Base-by-base conservation (phyloP, 2,329 filamentous ascomycete genomes). In the Epicoccum sorghinum region DNA sequence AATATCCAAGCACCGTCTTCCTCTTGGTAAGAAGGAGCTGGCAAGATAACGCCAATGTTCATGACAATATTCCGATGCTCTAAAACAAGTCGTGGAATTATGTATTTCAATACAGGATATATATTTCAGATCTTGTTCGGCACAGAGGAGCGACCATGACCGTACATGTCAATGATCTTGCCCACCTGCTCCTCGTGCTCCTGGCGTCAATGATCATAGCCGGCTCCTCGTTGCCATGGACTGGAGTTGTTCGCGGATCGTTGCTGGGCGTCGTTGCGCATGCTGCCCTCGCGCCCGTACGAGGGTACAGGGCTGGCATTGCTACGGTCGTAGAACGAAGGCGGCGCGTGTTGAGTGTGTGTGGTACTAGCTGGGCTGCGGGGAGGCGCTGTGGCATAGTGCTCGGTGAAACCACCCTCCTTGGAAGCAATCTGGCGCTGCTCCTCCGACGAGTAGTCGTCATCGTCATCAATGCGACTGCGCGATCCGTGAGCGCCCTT, bases 391-490 rank as follows among this genome's bases (percentile, higher is more conserved):
- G 73, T 57, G 60, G 67, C 70, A 57, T 73, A 75, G 59, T 73
- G 73, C 73, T 69, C 76, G 60, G 80, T 79, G 66, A 72, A 71
- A 22, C 55, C 62, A 30, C 62, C 70, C 52, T 75, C 70, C 57
- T 75, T 73, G 37, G 61, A 58, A 23, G 68, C 67, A 43, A 72
- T 30, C 33, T 71, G 65, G 32, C 66, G 67, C 10, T 64, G 58
- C 40, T 66, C 63, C 25, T 75, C 70, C 33, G 80, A 82, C 4
- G 85, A 86, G 73, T 86, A 85, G 40, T 87, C 85, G 40, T 85
- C 85, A 53, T 92, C 89, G 53, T 91, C 89, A 54, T 92, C 87
- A 48, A 90, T 83, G 60, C 87, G 86, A 25, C 86, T 79, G 29
- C 79, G 79, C 7, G 65, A 67, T 23, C 47, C 47, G 57, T 76